Percentiles rank a stretch among this genome's conserved stretches.
These are phyloP conservation scores for Coleophoma crateriformis DNA, from an alignment of 2,329 filamentous ascomycete genomes.

Conservation along the genomic window DNA sequence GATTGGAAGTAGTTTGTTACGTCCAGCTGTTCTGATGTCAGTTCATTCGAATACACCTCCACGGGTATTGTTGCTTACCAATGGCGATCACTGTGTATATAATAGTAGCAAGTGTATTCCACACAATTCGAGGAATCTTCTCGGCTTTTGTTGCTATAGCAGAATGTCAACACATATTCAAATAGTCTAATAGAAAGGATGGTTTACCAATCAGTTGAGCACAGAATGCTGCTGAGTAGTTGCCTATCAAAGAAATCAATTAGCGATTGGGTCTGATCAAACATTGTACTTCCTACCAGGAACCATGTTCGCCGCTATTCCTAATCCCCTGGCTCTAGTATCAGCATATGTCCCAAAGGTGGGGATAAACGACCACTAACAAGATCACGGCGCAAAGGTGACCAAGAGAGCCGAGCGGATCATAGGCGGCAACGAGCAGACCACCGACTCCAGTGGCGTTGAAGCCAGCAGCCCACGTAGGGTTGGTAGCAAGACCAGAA, in stretches of 20 bases:
- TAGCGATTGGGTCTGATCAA: neutral
- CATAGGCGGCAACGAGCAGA: neutral
- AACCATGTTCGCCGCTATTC: neutral
- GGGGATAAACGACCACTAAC: neutral
- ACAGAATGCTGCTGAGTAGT: neutral
- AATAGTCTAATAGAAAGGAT: no score
- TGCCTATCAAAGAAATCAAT: neutral
- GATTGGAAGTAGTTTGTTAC: neutral
- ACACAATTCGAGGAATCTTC: neutral
- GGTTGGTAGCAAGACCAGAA: neutral
- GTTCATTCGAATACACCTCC: neutral
- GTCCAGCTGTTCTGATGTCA: neutral
- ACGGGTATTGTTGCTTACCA: neutral
- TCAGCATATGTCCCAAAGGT: no score
- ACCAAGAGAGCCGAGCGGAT: neutral
- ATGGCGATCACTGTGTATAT: neutral
- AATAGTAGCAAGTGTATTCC: neutral
- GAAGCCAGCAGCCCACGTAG: neutral
- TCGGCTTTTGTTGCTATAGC: neutral
- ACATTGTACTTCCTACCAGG: neutral
- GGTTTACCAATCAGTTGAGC: neutral
- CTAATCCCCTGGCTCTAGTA: neutral
- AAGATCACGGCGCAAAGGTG: neutral
- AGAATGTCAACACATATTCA: no score
- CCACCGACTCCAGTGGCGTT: neutral